Percentiles rank a stretch among this genome's conserved stretches.
Conservation (phyloP, 139 green algal genomes). For the Pleodorina starrii region DNA sequence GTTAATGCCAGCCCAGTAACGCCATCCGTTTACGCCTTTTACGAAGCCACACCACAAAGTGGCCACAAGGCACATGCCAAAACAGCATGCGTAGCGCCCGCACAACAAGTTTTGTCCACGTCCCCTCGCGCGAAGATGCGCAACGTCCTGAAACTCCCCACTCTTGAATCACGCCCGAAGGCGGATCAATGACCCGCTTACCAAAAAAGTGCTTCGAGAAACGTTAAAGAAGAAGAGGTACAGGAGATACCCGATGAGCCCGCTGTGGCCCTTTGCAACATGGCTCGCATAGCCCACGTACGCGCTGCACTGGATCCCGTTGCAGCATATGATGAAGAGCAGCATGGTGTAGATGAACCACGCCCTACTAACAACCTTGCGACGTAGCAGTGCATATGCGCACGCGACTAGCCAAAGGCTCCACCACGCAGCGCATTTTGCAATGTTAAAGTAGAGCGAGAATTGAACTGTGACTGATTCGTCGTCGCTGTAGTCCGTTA, state of each 20-base stretch:
- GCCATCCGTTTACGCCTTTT: too few species aligned
- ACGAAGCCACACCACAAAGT: too few species aligned
- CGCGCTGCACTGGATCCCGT: not conserved
- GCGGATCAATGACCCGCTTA: not conserved
- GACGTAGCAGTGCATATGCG: not conserved
- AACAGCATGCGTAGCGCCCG: too few species aligned
- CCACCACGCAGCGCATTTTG: conserved; percentile 15
- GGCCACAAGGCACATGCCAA: too few species aligned
- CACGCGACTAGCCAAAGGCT: not conserved
- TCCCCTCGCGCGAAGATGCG: too few species aligned
- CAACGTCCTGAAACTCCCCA: too few species aligned
- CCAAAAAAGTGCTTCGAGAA: conserved; percentile 2
- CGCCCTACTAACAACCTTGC: not conserved
- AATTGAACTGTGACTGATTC: not conserved
- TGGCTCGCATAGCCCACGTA: not conserved
- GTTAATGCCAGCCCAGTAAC: too few species aligned
- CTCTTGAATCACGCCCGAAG: not conserved
- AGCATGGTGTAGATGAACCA: conserved; percentile 32
- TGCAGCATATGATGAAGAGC: not conserved
- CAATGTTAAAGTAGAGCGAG: not conserved
- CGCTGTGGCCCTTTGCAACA: not conserved
- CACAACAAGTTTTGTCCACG: too few species aligned
- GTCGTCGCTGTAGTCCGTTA: not conserved
- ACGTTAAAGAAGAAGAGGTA: conserved; percentile 32
- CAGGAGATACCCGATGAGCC: not conserved